Evolutionary conservation across 495 filamentous ascomycete genomes (phyloP).

Genomic region (Pyrenopolyporus hunteri): DNA sequence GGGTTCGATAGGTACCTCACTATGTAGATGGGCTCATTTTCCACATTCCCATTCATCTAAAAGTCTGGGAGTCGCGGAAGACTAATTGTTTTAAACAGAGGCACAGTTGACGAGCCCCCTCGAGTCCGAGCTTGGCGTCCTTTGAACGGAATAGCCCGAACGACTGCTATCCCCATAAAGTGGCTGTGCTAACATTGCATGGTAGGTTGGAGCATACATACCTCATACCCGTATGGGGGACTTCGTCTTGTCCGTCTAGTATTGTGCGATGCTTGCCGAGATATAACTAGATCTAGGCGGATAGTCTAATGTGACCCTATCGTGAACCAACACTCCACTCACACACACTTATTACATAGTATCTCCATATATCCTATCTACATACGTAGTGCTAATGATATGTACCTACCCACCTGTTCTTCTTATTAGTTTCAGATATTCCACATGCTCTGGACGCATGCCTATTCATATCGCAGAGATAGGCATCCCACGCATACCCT

Average conservation of each 20-base stretch:
- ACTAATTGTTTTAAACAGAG: neutral
- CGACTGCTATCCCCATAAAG: neutral
- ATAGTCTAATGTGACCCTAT: constrained; percentile 36
- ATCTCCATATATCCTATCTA: constrained; percentile 31
- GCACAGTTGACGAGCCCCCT: constrained; percentile 5
- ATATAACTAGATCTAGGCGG: constrained; percentile 37
- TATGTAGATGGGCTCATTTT: too few species aligned
- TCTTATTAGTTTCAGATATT: constrained; percentile 39
- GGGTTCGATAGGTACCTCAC: neutral
- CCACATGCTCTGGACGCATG: constrained; percentile 38
- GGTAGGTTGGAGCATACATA: too few species aligned
- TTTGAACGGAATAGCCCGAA: constrained; percentile 16
- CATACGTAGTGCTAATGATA: neutral
- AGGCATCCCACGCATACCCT: constrained; percentile 38
- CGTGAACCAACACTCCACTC: constrained; percentile 28
- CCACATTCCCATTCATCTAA: constrained; percentile 3
- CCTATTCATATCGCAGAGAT: constrained; percentile 33
- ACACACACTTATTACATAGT: neutral
- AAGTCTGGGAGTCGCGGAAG: neutral
- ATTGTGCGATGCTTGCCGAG: constrained; percentile 25
- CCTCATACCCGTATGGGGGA: constrained; percentile 11
- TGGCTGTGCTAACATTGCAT: too few species aligned
- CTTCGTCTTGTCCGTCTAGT: constrained; percentile 25
- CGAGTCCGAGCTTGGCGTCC: constrained; percentile 18
- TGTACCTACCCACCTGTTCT: constrained; percentile 30